These are phyloP conservation scores for Aureobasidium sp. DNA, from an alignment of 2,329 filamentous ascomycete species.

Conservation along the genomic window DNA sequence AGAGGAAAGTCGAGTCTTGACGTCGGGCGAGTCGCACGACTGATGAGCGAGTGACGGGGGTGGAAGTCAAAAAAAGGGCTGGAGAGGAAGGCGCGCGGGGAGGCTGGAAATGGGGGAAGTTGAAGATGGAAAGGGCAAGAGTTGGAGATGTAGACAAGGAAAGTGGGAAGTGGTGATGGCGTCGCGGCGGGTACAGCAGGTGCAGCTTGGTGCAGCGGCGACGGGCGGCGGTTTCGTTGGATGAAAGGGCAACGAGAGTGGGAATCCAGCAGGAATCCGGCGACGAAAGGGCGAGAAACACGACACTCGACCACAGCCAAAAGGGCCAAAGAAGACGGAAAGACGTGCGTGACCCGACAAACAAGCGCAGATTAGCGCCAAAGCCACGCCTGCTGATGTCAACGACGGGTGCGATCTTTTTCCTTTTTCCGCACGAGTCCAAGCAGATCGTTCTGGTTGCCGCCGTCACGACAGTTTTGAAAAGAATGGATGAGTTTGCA, in stretches of 20 bases:
- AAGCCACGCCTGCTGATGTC: conserved; percentile 13
- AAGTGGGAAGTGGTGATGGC: not conserved
- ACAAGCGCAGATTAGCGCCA: conserved; percentile 12
- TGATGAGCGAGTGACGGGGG: conserved; percentile 3
- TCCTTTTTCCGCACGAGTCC: not conserved
- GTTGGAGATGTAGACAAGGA: not conserved
- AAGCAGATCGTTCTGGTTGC: not conserved
- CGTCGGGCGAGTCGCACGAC: not conserved
- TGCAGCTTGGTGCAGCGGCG: not conserved
- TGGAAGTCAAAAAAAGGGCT: no score
- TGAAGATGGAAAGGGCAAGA: not conserved
- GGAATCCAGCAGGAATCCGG: not conserved
- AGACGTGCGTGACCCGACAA: conserved; percentile 3
- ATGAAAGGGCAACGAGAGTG: conserved; percentile 3
- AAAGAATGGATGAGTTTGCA: not conserved
- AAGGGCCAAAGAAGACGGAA: not conserved
- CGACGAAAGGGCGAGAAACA: not conserved
- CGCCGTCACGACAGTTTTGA: not conserved
- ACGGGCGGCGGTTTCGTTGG: not conserved
- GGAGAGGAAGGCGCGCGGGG: not conserved
- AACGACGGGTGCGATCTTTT: conserved; percentile 3
- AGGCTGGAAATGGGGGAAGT: not conserved
- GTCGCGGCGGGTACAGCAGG: not conserved
- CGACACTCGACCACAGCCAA: conserved; percentile 2
- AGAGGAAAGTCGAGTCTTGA: conserved; percentile 5